These are phyloP conservation scores for Cronartium quercuum DNA, from an alignment of 1,284 basidiomycete species.

Conservation along the genomic window DNA sequence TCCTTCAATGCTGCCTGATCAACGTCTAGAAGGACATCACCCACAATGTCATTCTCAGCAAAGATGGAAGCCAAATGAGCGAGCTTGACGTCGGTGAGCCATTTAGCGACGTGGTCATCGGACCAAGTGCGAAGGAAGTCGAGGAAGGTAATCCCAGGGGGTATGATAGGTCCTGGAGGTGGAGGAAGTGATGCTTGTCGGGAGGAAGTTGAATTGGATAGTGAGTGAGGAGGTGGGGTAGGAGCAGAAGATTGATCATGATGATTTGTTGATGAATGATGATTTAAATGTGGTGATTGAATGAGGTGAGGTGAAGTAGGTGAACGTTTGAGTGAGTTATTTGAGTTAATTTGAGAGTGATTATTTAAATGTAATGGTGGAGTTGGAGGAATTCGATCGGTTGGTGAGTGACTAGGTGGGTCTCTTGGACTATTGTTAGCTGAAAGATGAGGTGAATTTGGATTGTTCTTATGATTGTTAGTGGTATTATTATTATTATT, in stretches of 20 bases:
- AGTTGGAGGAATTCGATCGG: neutral
- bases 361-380: neutral
- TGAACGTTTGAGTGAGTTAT: neutral
- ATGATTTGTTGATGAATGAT: constrained; percentile 5
- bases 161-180: constrained; percentile 1
- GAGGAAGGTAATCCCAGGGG: constrained; percentile 4
- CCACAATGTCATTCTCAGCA: constrained; percentile 75
- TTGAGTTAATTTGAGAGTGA: neutral
- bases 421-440: neutral
- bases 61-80: constrained; percentile 64
- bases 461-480: neutral
- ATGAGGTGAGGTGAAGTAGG: neutral
- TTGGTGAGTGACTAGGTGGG: neutral
- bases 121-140: constrained; percentile 25
- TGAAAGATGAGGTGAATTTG: neutral
- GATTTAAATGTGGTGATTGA: neutral
- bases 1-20: constrained; percentile 78
- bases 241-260: neutral
- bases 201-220: neutral
- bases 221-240: neutral
- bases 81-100: constrained; percentile 55
- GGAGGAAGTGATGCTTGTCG: constrained; percentile 1
- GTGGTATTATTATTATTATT: no score
- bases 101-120: constrained; percentile 36
- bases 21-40: constrained; percentile 78